phyloP scores from a whole-genome alignment of 177 flowering plant species.

The Vitis hybrid region DNA sequence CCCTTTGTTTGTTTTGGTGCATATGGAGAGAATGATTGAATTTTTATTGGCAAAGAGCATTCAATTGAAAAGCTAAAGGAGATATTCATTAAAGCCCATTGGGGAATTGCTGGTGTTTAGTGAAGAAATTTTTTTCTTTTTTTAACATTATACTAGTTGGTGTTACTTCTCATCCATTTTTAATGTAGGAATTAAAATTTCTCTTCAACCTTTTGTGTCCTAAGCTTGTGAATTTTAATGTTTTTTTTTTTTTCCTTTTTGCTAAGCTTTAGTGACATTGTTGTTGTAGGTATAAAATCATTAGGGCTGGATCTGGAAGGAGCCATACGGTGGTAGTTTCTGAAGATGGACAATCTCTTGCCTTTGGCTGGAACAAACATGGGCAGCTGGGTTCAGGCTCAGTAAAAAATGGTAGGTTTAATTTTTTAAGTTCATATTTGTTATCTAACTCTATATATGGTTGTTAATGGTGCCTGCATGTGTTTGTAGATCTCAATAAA shows the following conservation, averaged over 20 bases:
- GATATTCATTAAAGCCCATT: no score
- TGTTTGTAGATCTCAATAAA: background rate
- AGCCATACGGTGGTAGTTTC: slow-evolving; percentile 79
- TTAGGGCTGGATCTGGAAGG: slow-evolving; percentile 82
- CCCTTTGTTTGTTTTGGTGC: no score
- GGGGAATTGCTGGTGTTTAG: no score
- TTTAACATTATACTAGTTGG: no score
- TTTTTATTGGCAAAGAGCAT: no score
- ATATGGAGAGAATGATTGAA: no score
- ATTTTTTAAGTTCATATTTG: background rate
- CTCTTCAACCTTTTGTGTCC: background rate
- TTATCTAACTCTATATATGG: background rate
- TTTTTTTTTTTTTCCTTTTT: background rate
- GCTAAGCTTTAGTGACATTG: background rate
- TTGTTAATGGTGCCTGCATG: no score
- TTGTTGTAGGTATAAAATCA: slow-evolving; percentile 67
- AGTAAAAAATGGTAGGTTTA: slow-evolving; percentile 57
- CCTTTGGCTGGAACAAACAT: slow-evolving; percentile 99
- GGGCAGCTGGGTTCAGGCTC: slow-evolving; percentile 96
- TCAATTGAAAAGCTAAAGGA: no score
- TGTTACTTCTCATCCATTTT: background rate
- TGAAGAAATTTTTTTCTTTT: no score
- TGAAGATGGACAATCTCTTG: slow-evolving; percentile 69
- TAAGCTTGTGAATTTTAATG: background rate
- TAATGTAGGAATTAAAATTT: background rate